Base-by-base conservation (phyloP, 306 rosid species). In the Cercis canadensis region DNA sequence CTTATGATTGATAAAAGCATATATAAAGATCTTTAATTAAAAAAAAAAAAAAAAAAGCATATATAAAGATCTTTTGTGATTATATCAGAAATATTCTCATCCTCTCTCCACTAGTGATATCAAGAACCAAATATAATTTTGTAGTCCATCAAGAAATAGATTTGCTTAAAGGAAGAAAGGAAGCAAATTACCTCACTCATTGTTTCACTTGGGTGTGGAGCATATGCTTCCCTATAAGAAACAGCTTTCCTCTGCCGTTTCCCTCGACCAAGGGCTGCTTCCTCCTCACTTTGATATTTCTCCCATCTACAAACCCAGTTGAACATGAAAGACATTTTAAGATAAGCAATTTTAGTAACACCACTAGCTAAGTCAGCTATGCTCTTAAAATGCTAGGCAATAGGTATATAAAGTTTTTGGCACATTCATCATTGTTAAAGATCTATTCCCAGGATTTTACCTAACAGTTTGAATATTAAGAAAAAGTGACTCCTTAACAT, bases 211-310 rank as follows among this genome's bases (percentile, higher is more conserved):
- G 96, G 89, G 81, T 95, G 96, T 74, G 92, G 80, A 71, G 95
- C 97, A 79, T 87, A 95, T 62, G 75, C 96, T 84, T 95, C 99
- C 81, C 99, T 83, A 36, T 95, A 95, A 19, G 99, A 95, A 67
- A 95, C 96, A 60, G 97, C 96, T 88, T 95, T 95, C 54, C 99
- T 87, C 78, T 65, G 89, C 57, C 99, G 96, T 85, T 95, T 95
- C 75, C 99, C 99, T 21, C 99, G 92, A 68, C 99, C 99, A 84
- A 92, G 99, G 56, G 76, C 86, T 59, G 99, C 99, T 86, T 87
- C 97, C 84, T 92, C 99, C 81, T 95, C 99, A 71, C 80, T 92
- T 80, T 95, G 99, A 79, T 91, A 95, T 83, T 82, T 89, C 87
- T 89, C 96, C 99, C 99, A 95, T 74, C 99, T 95, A 77, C 51